Conservation (phyloP, 768 basidiomycete genomes). For the Pulveroboletus frians region DNA sequence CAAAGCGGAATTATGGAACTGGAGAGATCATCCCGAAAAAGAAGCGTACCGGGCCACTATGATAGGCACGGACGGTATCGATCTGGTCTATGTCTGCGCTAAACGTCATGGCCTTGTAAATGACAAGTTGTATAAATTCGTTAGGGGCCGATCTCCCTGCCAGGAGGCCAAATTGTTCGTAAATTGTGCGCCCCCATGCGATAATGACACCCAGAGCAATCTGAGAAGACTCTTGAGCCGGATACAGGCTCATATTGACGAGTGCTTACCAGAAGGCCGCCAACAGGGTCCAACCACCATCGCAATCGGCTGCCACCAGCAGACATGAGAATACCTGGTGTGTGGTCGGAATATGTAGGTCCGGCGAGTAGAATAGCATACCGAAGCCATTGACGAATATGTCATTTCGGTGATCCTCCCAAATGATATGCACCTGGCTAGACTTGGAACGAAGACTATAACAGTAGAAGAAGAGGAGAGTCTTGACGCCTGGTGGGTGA, state of each 20-base stretch:
- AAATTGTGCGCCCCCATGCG: constrained; percentile 73
- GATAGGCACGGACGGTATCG: constrained; percentile 91
- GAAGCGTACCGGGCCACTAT: constrained; percentile 67
- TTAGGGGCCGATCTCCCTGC: constrained; percentile 91
- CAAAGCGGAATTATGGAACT: background rate
- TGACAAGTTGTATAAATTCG: constrained; percentile 85
- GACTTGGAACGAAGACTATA: constrained; percentile 70
- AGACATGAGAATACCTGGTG: constrained; percentile 73
- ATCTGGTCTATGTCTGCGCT: constrained; percentile 79
- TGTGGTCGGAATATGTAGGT: background rate
- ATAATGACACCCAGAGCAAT: constrained; percentile 75
- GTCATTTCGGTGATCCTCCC: constrained; percentile 96
- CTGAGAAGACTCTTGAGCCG: constrained; percentile 32
- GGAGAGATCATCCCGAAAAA: background rate
- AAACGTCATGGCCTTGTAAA: constrained; percentile 89
- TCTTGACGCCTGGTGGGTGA: constrained; percentile 62
- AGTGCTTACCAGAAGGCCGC: constrained; percentile 61
- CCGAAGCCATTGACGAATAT: constrained; percentile 80
- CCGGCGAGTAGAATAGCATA: constrained; percentile 26
- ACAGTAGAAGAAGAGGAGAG: constrained; percentile 84
- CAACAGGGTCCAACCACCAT: constrained; percentile 84
- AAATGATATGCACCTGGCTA: constrained; percentile 91
- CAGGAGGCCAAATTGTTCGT: constrained; percentile 76
- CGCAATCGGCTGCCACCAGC: constrained; percentile 71
- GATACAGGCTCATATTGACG: background rate